Conservation (phyloP, 352 stramenopile species). For the Peronospora belbahrii region DNA sequence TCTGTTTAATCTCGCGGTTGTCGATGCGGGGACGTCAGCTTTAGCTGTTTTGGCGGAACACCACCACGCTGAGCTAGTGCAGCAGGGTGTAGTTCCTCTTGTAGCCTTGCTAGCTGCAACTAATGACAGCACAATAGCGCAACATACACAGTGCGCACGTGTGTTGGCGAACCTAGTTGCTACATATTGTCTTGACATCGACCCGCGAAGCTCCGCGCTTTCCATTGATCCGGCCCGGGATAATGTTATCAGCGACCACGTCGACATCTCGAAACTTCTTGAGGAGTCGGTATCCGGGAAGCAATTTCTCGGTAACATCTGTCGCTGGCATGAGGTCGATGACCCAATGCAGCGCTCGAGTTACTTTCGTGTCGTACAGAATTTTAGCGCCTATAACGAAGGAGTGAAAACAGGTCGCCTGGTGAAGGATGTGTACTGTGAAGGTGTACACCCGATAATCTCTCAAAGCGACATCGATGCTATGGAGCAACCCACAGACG, state of each 20-base stretch:
- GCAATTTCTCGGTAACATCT: conserved; percentile 32
- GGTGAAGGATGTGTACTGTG: conserved; percentile 49
- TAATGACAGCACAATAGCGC: conserved; percentile 18
- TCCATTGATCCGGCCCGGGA: conserved; percentile 7
- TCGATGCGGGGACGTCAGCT: conserved; percentile 58
- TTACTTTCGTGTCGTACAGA: conserved; percentile 61
- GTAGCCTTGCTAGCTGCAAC: conserved; percentile 45
- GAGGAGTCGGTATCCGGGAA: conserved; percentile 36
- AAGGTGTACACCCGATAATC: conserved; percentile 76
- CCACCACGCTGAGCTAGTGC: conserved; percentile 56
- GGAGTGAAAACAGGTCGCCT: conserved; percentile 26
- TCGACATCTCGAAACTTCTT: conserved; percentile 50
- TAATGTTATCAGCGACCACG: conserved; percentile 26
- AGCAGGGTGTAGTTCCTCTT: conserved; percentile 53
- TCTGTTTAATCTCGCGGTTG: conserved; percentile 55
- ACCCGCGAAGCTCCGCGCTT: conserved; percentile 22
- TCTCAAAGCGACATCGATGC: conserved; percentile 12
- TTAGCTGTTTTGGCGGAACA: conserved; percentile 60
- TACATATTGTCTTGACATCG: conserved; percentile 38
- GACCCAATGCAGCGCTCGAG: conserved; percentile 74
- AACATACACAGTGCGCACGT: conserved; percentile 54
- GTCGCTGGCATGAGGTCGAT: conserved; percentile 30
- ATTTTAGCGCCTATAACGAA: conserved; percentile 53
- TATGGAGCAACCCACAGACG: conserved; percentile 2
- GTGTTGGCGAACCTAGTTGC: conserved; percentile 74